These are phyloP conservation scores for Termitomyces sp. DNA, from an alignment of 768 basidiomycete genomes.

Conservation along the genomic window DNA sequence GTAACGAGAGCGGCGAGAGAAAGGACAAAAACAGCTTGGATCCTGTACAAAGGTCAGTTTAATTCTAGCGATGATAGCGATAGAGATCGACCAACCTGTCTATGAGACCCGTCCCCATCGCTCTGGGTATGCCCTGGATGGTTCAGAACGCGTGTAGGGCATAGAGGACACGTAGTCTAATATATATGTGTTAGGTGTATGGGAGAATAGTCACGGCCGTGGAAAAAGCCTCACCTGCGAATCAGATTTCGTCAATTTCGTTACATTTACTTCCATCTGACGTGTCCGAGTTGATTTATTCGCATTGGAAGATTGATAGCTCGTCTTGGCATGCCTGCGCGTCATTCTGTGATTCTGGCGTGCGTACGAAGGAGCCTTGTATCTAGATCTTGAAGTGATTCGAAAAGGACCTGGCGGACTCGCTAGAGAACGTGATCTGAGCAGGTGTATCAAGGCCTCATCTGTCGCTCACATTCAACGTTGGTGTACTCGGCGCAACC, in stretches of 20 bases:
- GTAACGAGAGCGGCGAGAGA: slow-evolving; percentile 4
- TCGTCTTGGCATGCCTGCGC: neutral
- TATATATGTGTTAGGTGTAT: neutral
- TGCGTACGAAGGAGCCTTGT: neutral
- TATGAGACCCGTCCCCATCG: neutral
- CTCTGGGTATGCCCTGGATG: neutral
- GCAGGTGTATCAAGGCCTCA: neutral
- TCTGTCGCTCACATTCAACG: neutral
- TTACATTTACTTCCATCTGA: neutral
- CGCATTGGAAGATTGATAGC: neutral
- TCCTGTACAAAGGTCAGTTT: neutral
- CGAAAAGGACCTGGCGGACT: neutral
- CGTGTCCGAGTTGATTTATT: neutral
- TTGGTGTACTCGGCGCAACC: neutral
- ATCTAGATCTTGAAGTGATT: neutral
- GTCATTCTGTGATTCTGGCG: neutral
- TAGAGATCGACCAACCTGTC: neutral
- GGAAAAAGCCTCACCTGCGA: neutral
- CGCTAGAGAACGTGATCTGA: neutral
- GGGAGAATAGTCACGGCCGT: slow-evolving; percentile 2
- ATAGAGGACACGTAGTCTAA: neutral
- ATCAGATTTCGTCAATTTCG: neutral
- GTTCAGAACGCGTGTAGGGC: neutral
- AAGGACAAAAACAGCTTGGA: slow-evolving; percentile 1
- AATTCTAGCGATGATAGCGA: neutral